phyloP scores from a whole-genome alignment of 805 yeast genomes.

The Pichia heedii region DNA sequence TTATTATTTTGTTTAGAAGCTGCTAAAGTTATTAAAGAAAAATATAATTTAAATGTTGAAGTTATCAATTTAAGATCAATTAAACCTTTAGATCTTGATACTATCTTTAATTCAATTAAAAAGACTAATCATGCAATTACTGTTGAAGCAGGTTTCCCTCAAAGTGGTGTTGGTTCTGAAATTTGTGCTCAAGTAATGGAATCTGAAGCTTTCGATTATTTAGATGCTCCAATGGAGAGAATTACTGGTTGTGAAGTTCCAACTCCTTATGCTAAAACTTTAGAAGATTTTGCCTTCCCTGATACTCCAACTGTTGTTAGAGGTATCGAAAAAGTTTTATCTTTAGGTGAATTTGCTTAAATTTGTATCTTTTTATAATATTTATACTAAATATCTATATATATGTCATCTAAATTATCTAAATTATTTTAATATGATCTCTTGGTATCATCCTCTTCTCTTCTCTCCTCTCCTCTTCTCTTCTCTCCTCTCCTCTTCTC shows the following conservation, averaged over 20 bases:
- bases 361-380: neutral
- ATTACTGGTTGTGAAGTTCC: conserved; percentile 99
- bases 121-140: conserved; percentile 95
- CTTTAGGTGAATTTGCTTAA: conserved; percentile 36
- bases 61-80: conserved; percentile 93
- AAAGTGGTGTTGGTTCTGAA: conserved; percentile 98
- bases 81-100: conserved; percentile 88
- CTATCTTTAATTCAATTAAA: conserved; percentile 81
- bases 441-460: no score
- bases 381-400: neutral
- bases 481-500: no score
- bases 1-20: conserved; percentile 81
- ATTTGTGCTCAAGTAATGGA: conserved; percentile 97
- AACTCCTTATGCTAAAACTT: conserved; percentile 93
- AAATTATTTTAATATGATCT: no score
- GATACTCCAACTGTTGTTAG: conserved; percentile 82
- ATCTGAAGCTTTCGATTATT: conserved; percentile 94
- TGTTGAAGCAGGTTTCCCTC: conserved; percentile 97
- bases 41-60: conserved; percentile 84
- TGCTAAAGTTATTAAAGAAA: conserved; percentile 76
- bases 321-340: conserved; percentile 74
- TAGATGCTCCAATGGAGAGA: conserved; percentile 98
- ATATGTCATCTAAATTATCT: neutral
- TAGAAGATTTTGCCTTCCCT: conserved; percentile 99
- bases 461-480: no score